Percentiles rank a stretch among this genome's conserved stretches.
phyloP scores from a whole-genome alignment of 1,284 basidiomycete species.

The Cryptococcus sp. region DNA sequence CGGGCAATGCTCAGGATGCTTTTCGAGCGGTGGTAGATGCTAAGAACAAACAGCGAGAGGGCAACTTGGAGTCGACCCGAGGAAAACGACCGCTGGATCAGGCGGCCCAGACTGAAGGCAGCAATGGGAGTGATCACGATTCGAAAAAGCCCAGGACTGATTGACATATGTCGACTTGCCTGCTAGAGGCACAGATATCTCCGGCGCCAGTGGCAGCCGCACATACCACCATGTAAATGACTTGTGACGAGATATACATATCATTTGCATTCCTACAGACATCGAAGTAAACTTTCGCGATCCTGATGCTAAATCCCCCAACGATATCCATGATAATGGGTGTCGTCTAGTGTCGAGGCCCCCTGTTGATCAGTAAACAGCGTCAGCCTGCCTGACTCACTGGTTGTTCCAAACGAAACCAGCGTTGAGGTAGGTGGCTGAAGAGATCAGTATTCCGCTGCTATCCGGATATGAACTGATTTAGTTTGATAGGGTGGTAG shows the following conservation, averaged over 20 bases:
- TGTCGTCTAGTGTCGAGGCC: not conserved
- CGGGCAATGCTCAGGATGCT: conserved; percentile 22
- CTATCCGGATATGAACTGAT: no score
- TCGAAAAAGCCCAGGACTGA: conserved; percentile 6
- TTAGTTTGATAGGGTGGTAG: no score
- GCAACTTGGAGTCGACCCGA: conserved; percentile 12
- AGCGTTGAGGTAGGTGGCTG: conserved; percentile 63
- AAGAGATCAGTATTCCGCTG: no score
- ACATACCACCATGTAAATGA: no score
- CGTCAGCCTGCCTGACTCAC: conserved; percentile 13
- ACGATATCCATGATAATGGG: no score
- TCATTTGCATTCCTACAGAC: no score
- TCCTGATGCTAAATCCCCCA: no score
- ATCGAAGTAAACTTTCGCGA: no score
- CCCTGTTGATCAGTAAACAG: no score
- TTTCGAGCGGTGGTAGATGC: conserved; percentile 41
- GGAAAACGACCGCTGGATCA: conserved; percentile 12
- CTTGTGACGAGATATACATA: no score
- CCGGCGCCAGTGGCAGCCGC: no score
- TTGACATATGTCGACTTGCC: not conserved
- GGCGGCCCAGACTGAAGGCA: conserved; percentile 1
- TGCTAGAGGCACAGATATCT: no score
- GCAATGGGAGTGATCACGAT: not conserved
- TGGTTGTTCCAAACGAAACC: conserved; percentile 47
- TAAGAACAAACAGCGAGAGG: conserved; percentile 34